phyloP scores from a whole-genome alignment of 2,329 filamentous ascomycete species.

The Aaosphaeria arxii region DNA sequence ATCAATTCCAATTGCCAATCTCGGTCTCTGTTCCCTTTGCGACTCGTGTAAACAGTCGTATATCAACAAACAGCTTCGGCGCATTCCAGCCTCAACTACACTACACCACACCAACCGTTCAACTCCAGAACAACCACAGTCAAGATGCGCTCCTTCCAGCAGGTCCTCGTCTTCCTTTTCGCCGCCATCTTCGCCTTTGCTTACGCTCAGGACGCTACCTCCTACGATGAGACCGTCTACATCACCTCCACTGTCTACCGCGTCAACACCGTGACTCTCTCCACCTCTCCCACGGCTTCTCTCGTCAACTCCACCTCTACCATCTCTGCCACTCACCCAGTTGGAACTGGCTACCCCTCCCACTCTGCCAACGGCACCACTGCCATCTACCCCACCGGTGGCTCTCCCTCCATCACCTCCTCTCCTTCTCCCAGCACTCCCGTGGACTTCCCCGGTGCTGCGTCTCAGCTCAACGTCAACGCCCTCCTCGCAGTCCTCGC shows the following conservation, averaged over 20 bases:
- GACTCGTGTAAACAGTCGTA: background rate
- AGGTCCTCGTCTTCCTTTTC: conserved; percentile 29
- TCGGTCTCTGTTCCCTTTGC: background rate
- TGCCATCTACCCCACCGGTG: conserved; percentile 6
- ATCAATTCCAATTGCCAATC: background rate
- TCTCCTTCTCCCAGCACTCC: conserved; percentile 7
- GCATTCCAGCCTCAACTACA: background rate
- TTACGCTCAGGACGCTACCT: conserved; percentile 18
- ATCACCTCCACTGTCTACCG: conserved; percentile 36
- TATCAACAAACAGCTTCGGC: background rate
- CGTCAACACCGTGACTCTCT: conserved; percentile 37
- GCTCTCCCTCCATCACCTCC: conserved; percentile 10
- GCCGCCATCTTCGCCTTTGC: conserved; percentile 31
- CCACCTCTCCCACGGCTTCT: conserved; percentile 22
- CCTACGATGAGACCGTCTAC: conserved; percentile 35
- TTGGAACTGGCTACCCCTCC: conserved; percentile 8
- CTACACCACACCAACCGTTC: background rate
- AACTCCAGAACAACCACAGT: conserved; percentile 4
- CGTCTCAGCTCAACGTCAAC: conserved; percentile 28
- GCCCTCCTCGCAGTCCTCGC: conserved; percentile 26
- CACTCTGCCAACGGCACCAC: conserved; percentile 19
- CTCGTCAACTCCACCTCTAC: conserved; percentile 32
- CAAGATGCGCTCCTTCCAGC: conserved; percentile 37
- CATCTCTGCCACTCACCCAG: conserved; percentile 16
- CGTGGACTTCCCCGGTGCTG: conserved; percentile 29